Evolutionary conservation across 106 monocot genomes (phyloP), one percentile per base, ranked within the genome.

Genomic region (Apostasia ramifera): DNA sequence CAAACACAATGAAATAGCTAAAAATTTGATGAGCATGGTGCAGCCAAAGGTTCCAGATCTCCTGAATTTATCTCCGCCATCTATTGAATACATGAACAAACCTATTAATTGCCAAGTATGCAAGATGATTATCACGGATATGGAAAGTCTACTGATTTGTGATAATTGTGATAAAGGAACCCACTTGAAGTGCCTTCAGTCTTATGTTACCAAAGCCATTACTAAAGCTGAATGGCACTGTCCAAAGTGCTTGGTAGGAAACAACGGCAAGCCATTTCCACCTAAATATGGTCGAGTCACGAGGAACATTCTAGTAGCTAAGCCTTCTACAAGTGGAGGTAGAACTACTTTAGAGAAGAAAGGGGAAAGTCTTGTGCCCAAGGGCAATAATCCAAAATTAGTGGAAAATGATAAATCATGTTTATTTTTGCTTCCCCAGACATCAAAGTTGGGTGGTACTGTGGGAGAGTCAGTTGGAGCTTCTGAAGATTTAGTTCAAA

Each of bases 281-380:
- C 92, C 97, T 44, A 98, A 98, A 77, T 98, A 98, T 90, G 97
- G 97, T 54, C 82, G 82, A 50, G 97, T 98, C 63, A 98, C 97
- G 38, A 86, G 92, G 65, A 82, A 71, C 57, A 59, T 74, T 58
- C 47, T 45, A 48, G 51, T 72, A 13, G 15, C 82, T 38, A 87
- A 81, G 77, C 55, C 54, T 55, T 41, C 85, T 71, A 73, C 85
- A 47, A 76, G 67, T 73, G 46, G 66, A 37, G 56, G 45, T 70
- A 81, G 68, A 49, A 47, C 72, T 76, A 73, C 76, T 68, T 59
- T 73, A 68, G 78, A 80, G 52, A 84, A 79, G 71, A 76, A 40
- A 73, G 37, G 63, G 53, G 85, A 83, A 66, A 67, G 50, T 74
- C 38, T 60, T n/a, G 81, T 77, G 38, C 44, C 69, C 53, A 85